Conservation (phyloP, 192 early-diverging fungal genomes). For the Mortierella alpina region DNA sequence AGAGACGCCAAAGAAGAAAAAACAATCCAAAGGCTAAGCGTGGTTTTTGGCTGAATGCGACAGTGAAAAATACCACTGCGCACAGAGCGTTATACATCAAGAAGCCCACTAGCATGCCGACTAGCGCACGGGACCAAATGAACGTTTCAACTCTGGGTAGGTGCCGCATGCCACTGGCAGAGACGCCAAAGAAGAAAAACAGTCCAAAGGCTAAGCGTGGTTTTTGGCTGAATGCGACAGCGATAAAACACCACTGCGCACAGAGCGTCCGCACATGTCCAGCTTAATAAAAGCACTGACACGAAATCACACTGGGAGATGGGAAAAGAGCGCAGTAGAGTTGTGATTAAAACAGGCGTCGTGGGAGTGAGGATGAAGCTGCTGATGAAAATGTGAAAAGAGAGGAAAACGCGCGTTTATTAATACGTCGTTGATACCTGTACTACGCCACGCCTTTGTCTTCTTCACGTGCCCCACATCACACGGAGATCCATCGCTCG, state of each 20-base stretch:
- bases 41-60: slow-evolving; percentile 39
- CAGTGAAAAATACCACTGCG: slow-evolving; percentile 43
- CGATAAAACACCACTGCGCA: slow-evolving; percentile 42
- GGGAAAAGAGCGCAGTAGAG: too few species aligned
- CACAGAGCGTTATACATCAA: slow-evolving; percentile 33
- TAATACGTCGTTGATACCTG: too few species aligned
- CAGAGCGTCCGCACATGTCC: slow-evolving; percentile 6
- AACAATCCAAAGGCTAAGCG: slow-evolving; percentile 30
- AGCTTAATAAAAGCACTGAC: too few species aligned
- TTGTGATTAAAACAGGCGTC: too few species aligned
- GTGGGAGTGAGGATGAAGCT: too few species aligned
- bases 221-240: slow-evolving; percentile 37
- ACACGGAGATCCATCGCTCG: too few species aligned
- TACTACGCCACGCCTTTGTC: too few species aligned
- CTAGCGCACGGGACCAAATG: slow-evolving; percentile 21
- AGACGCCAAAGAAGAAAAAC: slow-evolving; percentile 43
- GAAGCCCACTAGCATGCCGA: too few species aligned
- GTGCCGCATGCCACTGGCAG: slow-evolving; percentile 22
- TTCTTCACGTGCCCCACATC: too few species aligned
- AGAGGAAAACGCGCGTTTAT: too few species aligned
- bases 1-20: slow-evolving; percentile 45
- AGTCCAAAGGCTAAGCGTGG: slow-evolving; percentile 35
- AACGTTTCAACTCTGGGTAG: slow-evolving; percentile 29
- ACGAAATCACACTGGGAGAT: too few species aligned
- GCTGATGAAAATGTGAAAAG: too few species aligned